Base-by-base conservation (phyloP, 345 rosid genomes). In the Durio zibethinus region DNA sequence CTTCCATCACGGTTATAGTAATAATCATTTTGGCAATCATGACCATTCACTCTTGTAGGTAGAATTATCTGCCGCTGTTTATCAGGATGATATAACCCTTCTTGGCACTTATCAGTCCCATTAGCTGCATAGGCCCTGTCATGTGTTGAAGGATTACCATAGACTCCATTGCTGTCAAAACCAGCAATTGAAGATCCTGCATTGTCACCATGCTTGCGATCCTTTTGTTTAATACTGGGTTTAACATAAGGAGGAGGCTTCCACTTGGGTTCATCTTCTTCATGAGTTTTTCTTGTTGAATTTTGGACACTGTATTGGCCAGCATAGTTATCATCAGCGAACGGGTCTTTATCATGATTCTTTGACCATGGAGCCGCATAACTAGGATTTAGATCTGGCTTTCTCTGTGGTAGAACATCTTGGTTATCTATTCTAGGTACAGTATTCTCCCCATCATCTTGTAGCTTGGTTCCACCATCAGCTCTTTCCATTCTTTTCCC, bases 221-320 rank as follows among this genome's bases (percentile, higher is more conserved):
- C 92, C 84, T 82, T 91, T 15, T 74, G 36, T 80, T 83, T 91
- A 57, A 74, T 61, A 77, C 75, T 86, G 43, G 88, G 78, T 77
- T 90, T 90, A 29, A 89, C 89, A 64, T 92, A 90, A 21, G 97
- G 97, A 77, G 97, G 97, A 40, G 92, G 65, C 77, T 84, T 87
- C 83, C 72, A 43, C 83, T 79, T 80, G 35, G 82, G 81, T 57
- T 66, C 68, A 76, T 85, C 90, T 75, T 80, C 89, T 63, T 83
- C 90, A 59, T 76, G 82, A 40, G 50, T 69, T 72, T 76, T 87
- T 60, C 71, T 76, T 45, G 76, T 73, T 35, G 85, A 80, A 53
- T 71, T 82, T 65, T 82, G 76, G 63, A 35, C 47, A 36, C 74
- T 64, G 71, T 77, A 50, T 75, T 80, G 83, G 78, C 71, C 80